Evolutionary conservation across 257 asterid genomes (phyloP).

Genomic region (Penstemon eatonii): DNA sequence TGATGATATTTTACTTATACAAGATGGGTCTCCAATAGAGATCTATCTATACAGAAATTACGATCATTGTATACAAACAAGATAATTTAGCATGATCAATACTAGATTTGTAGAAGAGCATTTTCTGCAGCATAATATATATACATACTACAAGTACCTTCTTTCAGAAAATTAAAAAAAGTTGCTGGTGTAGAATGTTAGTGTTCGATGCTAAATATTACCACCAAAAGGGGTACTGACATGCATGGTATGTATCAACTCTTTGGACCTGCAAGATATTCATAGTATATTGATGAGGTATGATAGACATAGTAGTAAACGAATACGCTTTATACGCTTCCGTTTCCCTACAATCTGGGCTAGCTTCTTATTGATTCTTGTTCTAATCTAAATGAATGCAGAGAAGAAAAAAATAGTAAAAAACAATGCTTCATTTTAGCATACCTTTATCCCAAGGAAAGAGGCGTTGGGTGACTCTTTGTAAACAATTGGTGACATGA

Average conservation of each 20-base stretch:
- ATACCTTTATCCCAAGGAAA: constrained; percentile 51
- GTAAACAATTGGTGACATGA: constrained; percentile 40
- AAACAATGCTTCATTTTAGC: not conserved
- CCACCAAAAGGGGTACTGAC: not conserved
- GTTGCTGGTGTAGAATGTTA: not conserved
- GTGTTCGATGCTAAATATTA: not conserved
- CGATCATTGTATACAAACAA: no score
- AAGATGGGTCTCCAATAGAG: no score
- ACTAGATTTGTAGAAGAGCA: no score
- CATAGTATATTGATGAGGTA: not conserved
- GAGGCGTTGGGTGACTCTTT: constrained; percentile 38
- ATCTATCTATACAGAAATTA: no score
- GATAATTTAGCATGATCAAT: no score
- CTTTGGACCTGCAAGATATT: constrained; percentile 36
- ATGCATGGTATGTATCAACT: not conserved
- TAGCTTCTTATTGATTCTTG: no score
- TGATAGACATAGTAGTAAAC: no score
- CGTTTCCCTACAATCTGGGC: no score
- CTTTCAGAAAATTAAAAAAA: not conserved
- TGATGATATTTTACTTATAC: no score
- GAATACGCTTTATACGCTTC: no score
- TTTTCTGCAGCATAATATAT: not conserved
- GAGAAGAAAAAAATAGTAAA: constrained; percentile 4
- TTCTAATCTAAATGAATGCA: no score
- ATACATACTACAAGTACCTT: not conserved